A percentile compares a stretch with the other conserved stretches of the same genome.
These are phyloP conservation scores for Lachancea sp. DNA, from an alignment of 805 yeast genomes.

Conservation along the genomic window DNA sequence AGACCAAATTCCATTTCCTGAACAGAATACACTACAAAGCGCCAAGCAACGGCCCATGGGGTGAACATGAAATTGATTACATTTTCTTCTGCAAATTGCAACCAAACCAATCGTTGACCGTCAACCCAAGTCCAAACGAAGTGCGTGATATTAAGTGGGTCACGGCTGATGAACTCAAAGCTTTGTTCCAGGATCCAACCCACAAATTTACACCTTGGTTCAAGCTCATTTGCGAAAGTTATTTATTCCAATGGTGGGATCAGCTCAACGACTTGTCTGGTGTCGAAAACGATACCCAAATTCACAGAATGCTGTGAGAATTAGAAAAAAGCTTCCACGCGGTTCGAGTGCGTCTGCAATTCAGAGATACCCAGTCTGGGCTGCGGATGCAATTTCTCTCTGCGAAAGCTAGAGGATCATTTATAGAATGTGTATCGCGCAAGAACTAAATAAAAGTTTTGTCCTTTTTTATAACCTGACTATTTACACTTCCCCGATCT, in stretches of 20 bases:
- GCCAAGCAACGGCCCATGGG: conserved; percentile 79
- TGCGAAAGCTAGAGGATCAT: too few relatives aligned
- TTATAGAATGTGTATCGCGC: neutral
- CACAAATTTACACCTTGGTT: conserved; percentile 96
- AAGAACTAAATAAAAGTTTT: neutral
- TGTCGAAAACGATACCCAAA: conserved; percentile 37
- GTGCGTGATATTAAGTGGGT: conserved; percentile 80
- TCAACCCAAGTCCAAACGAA: conserved; percentile 69
- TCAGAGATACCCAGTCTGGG: too few relatives aligned
- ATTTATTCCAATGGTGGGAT: conserved; percentile 92
- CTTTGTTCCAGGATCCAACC: conserved; percentile 64
- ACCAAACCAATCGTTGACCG: conserved; percentile 39
- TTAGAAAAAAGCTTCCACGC: neutral
- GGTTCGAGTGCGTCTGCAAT: too few relatives aligned
- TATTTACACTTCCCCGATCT: neutral
- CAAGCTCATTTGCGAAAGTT: conserved; percentile 86
- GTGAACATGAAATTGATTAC: conserved; percentile 96
- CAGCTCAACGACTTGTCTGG: conserved; percentile 52
- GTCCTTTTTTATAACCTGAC: neutral
- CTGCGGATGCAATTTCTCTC: too few relatives aligned
- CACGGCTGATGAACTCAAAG: conserved; percentile 53
- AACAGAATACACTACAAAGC: conserved; percentile 95
- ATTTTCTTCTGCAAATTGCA: conserved; percentile 67
- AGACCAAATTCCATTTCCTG: conserved; percentile 67
- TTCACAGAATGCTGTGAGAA: conserved; percentile 31